phyloP scores from a whole-genome alignment of 164 flowering plant genomes.

The Warburgia ugandensis region DNA sequence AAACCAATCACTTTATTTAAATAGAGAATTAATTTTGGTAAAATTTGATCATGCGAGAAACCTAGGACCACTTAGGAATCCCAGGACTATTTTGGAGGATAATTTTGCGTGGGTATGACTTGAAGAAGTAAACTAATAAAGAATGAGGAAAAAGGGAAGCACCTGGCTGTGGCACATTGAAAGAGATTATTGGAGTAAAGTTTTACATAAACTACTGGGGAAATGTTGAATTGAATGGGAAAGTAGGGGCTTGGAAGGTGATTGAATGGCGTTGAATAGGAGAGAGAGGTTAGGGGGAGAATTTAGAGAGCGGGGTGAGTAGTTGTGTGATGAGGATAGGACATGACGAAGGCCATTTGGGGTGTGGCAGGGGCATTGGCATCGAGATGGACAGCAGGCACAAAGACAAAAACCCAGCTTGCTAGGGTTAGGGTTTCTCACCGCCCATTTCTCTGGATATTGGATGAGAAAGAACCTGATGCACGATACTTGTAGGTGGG shows the following conservation, averaged over 20 bases:
- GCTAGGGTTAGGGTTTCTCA: conserved; percentile 9
- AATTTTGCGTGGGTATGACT: conserved; percentile 4
- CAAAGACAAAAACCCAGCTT: conserved; percentile 18
- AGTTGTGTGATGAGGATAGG: conserved; percentile 6
- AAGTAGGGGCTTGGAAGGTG: no score
- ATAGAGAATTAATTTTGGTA: neutral
- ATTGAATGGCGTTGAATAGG: neutral
- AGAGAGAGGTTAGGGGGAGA: neutral
- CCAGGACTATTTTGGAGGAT: neutral
- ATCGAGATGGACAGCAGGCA: conserved; percentile 14
- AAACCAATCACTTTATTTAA: no score
- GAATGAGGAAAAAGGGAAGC: no score
- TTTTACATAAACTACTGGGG: neutral
- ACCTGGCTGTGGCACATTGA: neutral
- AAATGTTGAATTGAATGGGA: conserved; percentile 11
- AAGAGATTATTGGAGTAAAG: neutral
- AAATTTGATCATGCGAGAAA: neutral
- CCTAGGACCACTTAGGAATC: neutral
- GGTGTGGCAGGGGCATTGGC: conserved; percentile 10
- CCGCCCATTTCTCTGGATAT: conserved; percentile 8
- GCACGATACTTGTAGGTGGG: conserved; percentile 33
- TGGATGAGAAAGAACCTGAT: conserved; percentile 16
- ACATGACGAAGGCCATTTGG: conserved; percentile 11
- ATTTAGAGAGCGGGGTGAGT: no score
- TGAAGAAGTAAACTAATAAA: neutral